Evolutionary conservation across 805 yeast genomes (phyloP).

Genomic region (Saccharomycopsis schoenii): DNA sequence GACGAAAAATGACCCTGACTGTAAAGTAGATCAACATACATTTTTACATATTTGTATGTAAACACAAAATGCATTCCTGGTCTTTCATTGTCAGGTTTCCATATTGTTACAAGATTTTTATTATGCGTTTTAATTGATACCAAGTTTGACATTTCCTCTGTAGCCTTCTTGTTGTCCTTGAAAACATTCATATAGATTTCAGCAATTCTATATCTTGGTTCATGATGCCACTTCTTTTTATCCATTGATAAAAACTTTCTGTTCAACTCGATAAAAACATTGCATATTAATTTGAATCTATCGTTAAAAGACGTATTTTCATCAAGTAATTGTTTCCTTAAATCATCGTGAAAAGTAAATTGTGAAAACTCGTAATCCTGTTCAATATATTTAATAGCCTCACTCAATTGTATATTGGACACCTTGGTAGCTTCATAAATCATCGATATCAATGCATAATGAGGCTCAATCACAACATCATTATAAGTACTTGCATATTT

Average conservation of each 20-base stretch:
- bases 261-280: conserved; percentile 36
- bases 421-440: conserved; percentile 44
- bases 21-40: conserved; percentile 48
- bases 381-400: conserved; percentile 33
- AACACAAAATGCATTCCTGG: conserved; percentile 90
- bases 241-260: conserved; percentile 45
- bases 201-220: conserved; percentile 68
- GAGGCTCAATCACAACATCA: conserved; percentile 69
- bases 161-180: conserved; percentile 43
- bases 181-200: conserved; percentile 46
- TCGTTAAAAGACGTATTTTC: conserved; percentile 4
- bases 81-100: conserved; percentile 89
- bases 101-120: conserved; percentile 69
- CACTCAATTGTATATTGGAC: conserved; percentile 26
- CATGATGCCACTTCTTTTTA: conserved; percentile 87
- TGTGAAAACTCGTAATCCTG: conserved; percentile 27
- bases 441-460: conserved; percentile 51
- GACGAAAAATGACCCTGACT: conserved; percentile 46
- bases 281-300: conserved; percentile 27
- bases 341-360: conserved; percentile 16
- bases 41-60: conserved; percentile 57
- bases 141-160: conserved; percentile 49
- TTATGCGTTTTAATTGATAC: conserved; percentile 57
- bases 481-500: conserved; percentile 27
- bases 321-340: conserved; percentile 16